These are phyloP conservation scores for Kingdonia uniflora DNA, from an alignment of 164 flowering plant genomes.

Conservation along the genomic window DNA sequence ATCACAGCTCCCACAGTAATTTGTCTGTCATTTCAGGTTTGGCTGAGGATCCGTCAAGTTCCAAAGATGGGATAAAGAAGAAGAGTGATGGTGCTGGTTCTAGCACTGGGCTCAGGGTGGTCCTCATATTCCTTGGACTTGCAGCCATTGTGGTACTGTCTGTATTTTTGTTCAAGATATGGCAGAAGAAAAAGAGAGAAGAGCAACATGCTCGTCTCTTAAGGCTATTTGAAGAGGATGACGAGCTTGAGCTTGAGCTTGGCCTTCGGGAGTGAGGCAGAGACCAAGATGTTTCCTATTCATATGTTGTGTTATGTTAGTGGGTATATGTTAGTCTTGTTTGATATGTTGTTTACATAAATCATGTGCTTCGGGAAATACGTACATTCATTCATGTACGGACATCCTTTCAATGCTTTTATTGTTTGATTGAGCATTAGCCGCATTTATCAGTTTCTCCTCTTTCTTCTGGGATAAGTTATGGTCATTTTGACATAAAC, in stretches of 20 bases:
- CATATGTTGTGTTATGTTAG: not conserved
- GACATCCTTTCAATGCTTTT: too few species aligned
- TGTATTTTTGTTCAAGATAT: slow-evolving; percentile 51
- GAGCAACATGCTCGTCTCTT: slow-evolving; percentile 86
- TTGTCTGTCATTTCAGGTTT: slow-evolving; percentile 26
- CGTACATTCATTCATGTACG: too few species aligned
- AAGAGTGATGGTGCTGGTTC: slow-evolving; percentile 18
- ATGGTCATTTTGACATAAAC: too few species aligned
- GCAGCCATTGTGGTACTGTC: slow-evolving; percentile 31
- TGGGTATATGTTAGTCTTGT: not conserved
- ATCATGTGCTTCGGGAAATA: too few species aligned
- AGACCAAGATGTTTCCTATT: not conserved
- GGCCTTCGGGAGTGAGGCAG: slow-evolving; percentile 62
- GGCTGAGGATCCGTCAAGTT: slow-evolving; percentile 34
- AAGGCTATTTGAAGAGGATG: slow-evolving; percentile 87
- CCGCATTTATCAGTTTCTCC: too few species aligned
- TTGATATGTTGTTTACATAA: not conserved
- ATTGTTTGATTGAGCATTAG: too few species aligned
- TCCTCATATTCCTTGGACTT: slow-evolving; percentile 34
- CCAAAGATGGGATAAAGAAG: slow-evolving; percentile 26
- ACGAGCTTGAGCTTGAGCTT: slow-evolving; percentile 87
- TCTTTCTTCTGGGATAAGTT: too few species aligned
- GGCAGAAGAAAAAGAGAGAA: slow-evolving; percentile 83
- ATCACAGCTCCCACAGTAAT: too few species aligned
- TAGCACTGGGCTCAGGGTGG: slow-evolving; percentile 29